These are phyloP conservation scores for Scleromitrula shiraiana DNA, from an alignment of 2,329 filamentous ascomycete genomes.

Conservation along the genomic window DNA sequence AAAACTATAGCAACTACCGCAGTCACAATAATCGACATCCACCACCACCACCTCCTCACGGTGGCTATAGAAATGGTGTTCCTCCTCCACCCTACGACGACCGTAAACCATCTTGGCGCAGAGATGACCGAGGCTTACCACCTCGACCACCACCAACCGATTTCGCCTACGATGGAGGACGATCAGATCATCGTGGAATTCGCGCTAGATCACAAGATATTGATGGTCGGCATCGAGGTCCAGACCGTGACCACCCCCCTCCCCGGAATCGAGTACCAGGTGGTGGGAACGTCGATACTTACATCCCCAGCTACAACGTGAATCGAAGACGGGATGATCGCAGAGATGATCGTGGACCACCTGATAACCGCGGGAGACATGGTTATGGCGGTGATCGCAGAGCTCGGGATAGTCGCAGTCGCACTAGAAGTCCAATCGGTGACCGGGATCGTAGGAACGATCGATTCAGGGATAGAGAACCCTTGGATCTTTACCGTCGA, in stretches of 20 bases:
- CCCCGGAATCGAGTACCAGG: slow-evolving; percentile 20
- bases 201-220: slow-evolving; percentile 35
- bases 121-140: slow-evolving; percentile 24
- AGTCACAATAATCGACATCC: slow-evolving; percentile 7
- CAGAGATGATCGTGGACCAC: slow-evolving; percentile 33
- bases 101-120: slow-evolving; percentile 29
- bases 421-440: slow-evolving; percentile 38
- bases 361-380: slow-evolving; percentile 30
- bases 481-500: slow-evolving; percentile 17
- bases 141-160: slow-evolving; percentile 26
- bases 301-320: slow-evolving; percentile 40
- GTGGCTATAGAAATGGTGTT: slow-evolving; percentile 23
- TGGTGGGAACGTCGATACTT: slow-evolving; percentile 36
- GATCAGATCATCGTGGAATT: slow-evolving; percentile 32
- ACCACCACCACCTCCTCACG: slow-evolving; percentile 18
- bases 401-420: slow-evolving; percentile 30
- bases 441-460: slow-evolving; percentile 33
- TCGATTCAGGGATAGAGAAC: slow-evolving; percentile 34
- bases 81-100: slow-evolving; percentile 22
- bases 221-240: slow-evolving; percentile 17
- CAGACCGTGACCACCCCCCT: slow-evolving; percentile 11
- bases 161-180: slow-evolving; percentile 23
- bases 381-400: slow-evolving; percentile 35
- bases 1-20: slow-evolving; percentile 22
- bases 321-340: slow-evolving; percentile 28